These are phyloP conservation scores for Lachnellula occidentalis DNA, from an alignment of 2,329 filamentous ascomycete species.

Conservation along the genomic window DNA sequence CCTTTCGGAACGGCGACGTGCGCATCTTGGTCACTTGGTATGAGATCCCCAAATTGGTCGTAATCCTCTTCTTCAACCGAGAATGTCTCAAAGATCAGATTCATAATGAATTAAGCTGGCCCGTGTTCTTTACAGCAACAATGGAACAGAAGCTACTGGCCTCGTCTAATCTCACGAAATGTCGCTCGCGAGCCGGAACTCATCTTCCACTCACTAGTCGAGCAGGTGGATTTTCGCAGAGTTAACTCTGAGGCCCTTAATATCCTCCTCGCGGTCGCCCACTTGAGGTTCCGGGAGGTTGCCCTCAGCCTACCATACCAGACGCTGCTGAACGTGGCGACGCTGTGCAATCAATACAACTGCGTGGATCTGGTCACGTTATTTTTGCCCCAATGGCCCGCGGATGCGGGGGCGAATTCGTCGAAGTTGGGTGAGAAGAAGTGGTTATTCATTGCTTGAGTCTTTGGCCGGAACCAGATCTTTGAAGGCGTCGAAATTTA, in stretches of 20 bases:
- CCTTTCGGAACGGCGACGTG: background rate
- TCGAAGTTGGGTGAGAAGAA: background rate
- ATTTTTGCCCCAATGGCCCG: background rate
- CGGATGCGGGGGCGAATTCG: background rate
- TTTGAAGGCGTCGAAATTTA: background rate
- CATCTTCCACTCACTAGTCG: background rate
- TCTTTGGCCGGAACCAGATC: background rate
- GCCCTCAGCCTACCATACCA: background rate
- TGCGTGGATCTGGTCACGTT: background rate
- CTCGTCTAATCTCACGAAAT: background rate
- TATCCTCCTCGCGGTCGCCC: slow-evolving; percentile 7
- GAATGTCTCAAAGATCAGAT: too few relatives aligned
- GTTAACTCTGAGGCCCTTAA: background rate
- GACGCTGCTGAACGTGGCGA: background rate
- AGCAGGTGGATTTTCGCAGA: background rate
- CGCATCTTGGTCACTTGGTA: background rate
- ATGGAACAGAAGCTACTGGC: background rate
- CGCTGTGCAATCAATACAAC: background rate
- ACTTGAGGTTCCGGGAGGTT: slow-evolving; percentile 2
- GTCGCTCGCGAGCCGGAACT: background rate
- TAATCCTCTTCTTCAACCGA: background rate
- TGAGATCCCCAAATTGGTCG: background rate
- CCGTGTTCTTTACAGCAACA: background rate
- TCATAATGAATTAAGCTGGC: too few relatives aligned
- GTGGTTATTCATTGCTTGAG: slow-evolving; percentile 2